Percentiles rank a stretch among this genome's conserved stretches.
These are phyloP conservation scores for Tremellales sp. DNA, from an alignment of 1,284 basidiomycete genomes.

Conservation along the genomic window DNA sequence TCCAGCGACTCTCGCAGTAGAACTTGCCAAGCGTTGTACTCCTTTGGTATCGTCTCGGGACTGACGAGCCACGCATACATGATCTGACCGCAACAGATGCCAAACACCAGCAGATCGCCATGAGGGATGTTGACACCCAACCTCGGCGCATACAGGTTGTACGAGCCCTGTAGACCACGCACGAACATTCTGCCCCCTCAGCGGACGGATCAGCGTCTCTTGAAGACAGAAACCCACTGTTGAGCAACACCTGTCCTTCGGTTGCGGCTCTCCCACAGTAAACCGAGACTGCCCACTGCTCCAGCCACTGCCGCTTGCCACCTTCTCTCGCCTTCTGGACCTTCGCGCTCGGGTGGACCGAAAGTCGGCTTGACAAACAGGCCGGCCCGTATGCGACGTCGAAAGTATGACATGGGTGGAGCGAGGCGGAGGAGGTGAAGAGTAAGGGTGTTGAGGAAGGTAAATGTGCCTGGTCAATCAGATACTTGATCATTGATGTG, in stretches of 20 bases:
- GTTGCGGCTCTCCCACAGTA: slow-evolving; percentile 73
- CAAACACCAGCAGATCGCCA: slow-evolving; percentile 79
- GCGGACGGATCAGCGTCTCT: neutral
- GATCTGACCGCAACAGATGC: slow-evolving; percentile 81
- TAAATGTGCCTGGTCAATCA: slow-evolving; percentile 61
- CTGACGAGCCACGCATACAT: slow-evolving; percentile 76
- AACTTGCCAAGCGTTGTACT: slow-evolving; percentile 68
- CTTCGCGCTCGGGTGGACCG: slow-evolving; percentile 50
- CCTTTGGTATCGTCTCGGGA: slow-evolving; percentile 75
- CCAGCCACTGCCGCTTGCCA: slow-evolving; percentile 92
- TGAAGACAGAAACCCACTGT: slow-evolving; percentile 52
- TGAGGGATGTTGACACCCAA: slow-evolving; percentile 67
- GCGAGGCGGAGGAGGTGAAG: slow-evolving; percentile 77
- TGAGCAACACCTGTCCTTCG: slow-evolving; percentile 74
- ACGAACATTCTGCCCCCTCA: slow-evolving; percentile 43
- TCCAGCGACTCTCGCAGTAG: neutral
- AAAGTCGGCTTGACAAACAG: slow-evolving; percentile 36
- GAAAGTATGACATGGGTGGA: slow-evolving; percentile 55
- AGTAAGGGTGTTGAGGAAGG: slow-evolving; percentile 73
- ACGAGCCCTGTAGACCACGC: slow-evolving; percentile 49
- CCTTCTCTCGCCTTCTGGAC: slow-evolving; percentile 55
- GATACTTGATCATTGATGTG: neutral
- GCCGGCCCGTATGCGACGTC: slow-evolving; percentile 32
- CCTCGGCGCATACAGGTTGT: slow-evolving; percentile 47
- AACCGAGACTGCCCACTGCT: slow-evolving; percentile 66